Evolutionary conservation across 345 rosid genomes (phyloP).

Genomic region (Carallia pectinifolia): DNA sequence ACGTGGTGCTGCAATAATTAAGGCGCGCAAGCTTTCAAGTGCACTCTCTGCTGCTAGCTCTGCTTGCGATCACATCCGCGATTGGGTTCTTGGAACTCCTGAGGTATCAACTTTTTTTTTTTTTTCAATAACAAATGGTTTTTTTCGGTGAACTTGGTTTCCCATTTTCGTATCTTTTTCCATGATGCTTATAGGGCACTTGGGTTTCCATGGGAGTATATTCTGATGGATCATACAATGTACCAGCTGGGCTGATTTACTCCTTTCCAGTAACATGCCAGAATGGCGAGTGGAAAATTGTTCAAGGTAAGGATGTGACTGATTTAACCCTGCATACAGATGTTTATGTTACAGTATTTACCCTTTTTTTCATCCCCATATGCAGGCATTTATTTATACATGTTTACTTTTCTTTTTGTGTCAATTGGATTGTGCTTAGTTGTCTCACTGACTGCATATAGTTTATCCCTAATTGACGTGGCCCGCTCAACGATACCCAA

Average conservation of each 20-base stretch:
- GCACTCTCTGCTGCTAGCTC: constrained; percentile 98
- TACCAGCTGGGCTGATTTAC: constrained; percentile 92
- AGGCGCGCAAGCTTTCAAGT: constrained; percentile 94
- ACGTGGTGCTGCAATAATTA: constrained; percentile 99
- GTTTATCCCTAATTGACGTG: too few species aligned
- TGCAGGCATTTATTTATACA: too few species aligned
- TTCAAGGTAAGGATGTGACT: constrained; percentile 58
- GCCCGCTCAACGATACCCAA: too few species aligned
- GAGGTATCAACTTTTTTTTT: constrained; percentile 43
- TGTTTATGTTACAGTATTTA: neutral
- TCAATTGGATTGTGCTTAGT: too few species aligned
- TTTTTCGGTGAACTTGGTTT: neutral
- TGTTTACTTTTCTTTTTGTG: too few species aligned
- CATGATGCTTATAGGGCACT: constrained; percentile 54
- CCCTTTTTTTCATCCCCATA: too few species aligned
- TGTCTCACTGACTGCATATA: too few species aligned
- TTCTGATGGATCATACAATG: constrained; percentile 96
- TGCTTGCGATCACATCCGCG: constrained; percentile 98
- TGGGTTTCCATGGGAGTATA: constrained; percentile 99
- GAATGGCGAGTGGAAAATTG: constrained; percentile 88
- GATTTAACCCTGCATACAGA: neutral
- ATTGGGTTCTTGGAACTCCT: constrained; percentile 99
- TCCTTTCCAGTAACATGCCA: constrained; percentile 91
- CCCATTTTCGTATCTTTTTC: neutral
- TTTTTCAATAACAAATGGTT: neutral